These are phyloP conservation scores for Calonectria honghensis DNA, from an alignment of 2,329 filamentous ascomycete genomes.

Conservation along the genomic window DNA sequence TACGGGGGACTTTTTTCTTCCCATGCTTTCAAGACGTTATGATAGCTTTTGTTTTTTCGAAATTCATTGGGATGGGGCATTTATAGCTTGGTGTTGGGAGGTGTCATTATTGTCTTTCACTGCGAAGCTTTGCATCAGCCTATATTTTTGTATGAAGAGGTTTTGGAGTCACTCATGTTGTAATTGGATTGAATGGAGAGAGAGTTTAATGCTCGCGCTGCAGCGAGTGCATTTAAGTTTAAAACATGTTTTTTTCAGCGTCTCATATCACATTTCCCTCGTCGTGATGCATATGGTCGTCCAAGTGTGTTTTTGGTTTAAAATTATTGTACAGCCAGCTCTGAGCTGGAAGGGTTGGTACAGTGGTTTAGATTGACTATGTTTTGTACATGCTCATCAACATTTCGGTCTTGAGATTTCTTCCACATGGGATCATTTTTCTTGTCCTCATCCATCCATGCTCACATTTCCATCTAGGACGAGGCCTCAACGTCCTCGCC, in stretches of 20 bases:
- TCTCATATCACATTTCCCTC: conserved; percentile 18
- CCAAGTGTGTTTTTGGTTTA: conserved; percentile 47
- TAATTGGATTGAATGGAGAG: conserved; percentile 44
- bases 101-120: conserved; percentile 55
- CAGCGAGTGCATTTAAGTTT: conserved; percentile 46
- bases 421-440: conserved; percentile 25
- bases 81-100: conserved; percentile 58
- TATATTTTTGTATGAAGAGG: conserved; percentile 46
- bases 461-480: conserved; percentile 19
- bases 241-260: conserved; percentile 49
- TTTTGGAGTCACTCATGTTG: conserved; percentile 36
- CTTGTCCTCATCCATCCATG: conserved; percentile 14
- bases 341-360: conserved; percentile 54
- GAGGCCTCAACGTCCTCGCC: conserved; percentile 62
- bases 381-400: conserved; percentile 50
- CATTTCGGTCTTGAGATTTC: conserved; percentile 38
- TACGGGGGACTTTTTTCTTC: not conserved
- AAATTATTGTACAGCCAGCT: conserved; percentile 57
- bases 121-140: conserved; percentile 48
- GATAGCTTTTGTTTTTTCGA: conserved; percentile 48
- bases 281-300: conserved; percentile 31
- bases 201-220: conserved; percentile 36
- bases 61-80: conserved; percentile 51
- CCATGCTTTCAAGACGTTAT: conserved; percentile 44
- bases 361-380: conserved; percentile 50